Base-by-base conservation (phyloP, 192 early-diverging fungal species). In the Piromyces sp. region DNA sequence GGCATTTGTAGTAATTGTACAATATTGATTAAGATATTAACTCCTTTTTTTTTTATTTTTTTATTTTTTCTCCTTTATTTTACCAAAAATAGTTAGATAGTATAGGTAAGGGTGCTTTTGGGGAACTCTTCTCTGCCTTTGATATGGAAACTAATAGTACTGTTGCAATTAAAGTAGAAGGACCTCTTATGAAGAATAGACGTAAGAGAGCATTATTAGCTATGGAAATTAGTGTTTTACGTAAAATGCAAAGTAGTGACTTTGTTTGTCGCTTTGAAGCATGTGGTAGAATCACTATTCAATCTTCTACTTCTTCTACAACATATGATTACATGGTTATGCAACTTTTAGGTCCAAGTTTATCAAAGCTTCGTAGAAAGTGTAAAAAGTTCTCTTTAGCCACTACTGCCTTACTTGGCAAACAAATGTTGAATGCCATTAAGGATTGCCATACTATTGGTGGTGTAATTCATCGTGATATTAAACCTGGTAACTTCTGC, bases 111-210 rank as follows among this genome's bases (percentile, higher is more conserved):
- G 90, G 90, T 51, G 88, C 87, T 2, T 91, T 91, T 81, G 90
- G 90, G 11, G 86, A 90, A 80, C 88, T 90, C 3, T 87, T 89
- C 80, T 80, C 81, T n/a, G 90, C 88, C 1, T 12, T 84, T 14
- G 89, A 91, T 82, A 33, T 86, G 29, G 29, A 79, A 2, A 85
- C 82, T 6, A 26, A 82, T 13, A 80, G 83, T 31, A 81, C 79
- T 15, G 87, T 90, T 79, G 90, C 90, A 13, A 87, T 91, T 68
- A 91, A 91, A 83, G 84, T 91, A 51, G 90, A 91, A 85, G 83
- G 82, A 29, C 88, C 87, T 14, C 78, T 80, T 30, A 51, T 22
- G 19, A 51, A 51, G 22, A 51, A 51, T 51, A 51, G 19, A 51
- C 81, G 83, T 30, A 87, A 87, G 80, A 90, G 89, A 82, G 84